Evolutionary conservation across 768 basidiomycete genomes (phyloP).

Genomic region (Terana coerulea): DNA sequence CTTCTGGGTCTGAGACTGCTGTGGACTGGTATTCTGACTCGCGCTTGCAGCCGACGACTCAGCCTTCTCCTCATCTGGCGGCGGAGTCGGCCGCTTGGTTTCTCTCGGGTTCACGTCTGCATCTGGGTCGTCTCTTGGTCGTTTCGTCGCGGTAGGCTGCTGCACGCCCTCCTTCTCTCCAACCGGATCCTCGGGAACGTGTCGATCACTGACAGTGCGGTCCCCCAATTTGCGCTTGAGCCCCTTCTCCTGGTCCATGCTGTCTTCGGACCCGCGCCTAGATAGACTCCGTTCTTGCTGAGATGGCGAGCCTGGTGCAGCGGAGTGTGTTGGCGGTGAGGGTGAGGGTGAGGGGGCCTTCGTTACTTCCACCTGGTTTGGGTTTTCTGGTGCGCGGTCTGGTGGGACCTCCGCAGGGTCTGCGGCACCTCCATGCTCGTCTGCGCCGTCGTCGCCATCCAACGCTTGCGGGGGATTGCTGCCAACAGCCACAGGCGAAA

Average conservation of each 20-base stretch:
- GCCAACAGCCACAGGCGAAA: not conserved
- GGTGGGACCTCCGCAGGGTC: slow-evolving; percentile 24
- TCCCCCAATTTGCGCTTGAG: slow-evolving; percentile 69
- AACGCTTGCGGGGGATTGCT: slow-evolving; percentile 19
- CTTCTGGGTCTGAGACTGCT: not conserved
- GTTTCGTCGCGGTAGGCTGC: slow-evolving; percentile 38
- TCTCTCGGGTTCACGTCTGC: slow-evolving; percentile 54
- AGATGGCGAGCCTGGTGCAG: not conserved
- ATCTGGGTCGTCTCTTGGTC: slow-evolving; percentile 59
- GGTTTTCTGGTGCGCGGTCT: slow-evolving; percentile 15
- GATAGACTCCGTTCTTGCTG: slow-evolving; percentile 6
- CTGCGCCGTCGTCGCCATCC: slow-evolving; percentile 18
- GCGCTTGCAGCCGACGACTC: not conserved
- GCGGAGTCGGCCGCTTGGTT: slow-evolving; percentile 55
- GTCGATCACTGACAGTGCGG: slow-evolving; percentile 59
- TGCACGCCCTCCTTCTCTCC: slow-evolving; percentile 6
- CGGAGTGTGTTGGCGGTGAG: not conserved
- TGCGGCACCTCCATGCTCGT: slow-evolving; percentile 22
- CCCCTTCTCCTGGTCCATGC: slow-evolving; percentile 48
- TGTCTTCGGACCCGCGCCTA: slow-evolving; percentile 23
- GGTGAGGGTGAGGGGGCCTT: not conserved
- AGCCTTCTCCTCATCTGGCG: slow-evolving; percentile 46
- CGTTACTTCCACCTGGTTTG: not conserved
- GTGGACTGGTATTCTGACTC: not conserved
- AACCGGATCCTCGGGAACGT: slow-evolving; percentile 15